Evolutionary conservation across 345 rosid species (phyloP), one percentile per base, ranked within the genome.

Genomic region (Eucalyptus coolabah): DNA sequence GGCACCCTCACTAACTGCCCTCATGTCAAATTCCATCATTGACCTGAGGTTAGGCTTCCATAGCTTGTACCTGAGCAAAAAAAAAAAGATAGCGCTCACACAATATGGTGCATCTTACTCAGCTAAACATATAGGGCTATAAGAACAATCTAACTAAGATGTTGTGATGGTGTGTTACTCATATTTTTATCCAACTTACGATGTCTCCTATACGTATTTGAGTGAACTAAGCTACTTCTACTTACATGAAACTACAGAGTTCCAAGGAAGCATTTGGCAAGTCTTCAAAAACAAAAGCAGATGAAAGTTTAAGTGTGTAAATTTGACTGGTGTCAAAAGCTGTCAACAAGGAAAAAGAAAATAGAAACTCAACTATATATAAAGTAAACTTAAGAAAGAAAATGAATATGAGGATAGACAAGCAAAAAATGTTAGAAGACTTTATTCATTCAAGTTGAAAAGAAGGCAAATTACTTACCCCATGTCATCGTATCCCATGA

Each of bases 1-100:
- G 45, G 90, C 92, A 89, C 98, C 99, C 90, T 95, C 91, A 89
- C 99, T 95, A 87, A 97, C 99, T 95, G 96, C 97, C 91, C 92
- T 96, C 99, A 98, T 98, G 93, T 98, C 97, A 89, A 90, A 91
- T 92, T 98, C 99, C 99, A 98, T 98, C 93, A 92, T 91, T 86
- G 99, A 95, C 93, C 99, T 95, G 49, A 97, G 98, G 92, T 98
- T 97, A 90, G 99, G 99, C 92, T 97, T 98, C 99, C 99, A 98
- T 44, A 98, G 96, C 91, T 98, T 97, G 90, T 98, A 95, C 91
- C 99, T 97, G 92, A 90, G 65, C 60, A 89, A 91, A 89, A 19
- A n/a, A n/a, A n/a, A n/a, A 91, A 51, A 50, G 34, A 23, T 21
- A 19, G 45, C 9, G 18, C 30, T 30, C 50, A 23, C 51, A 26